Base-by-base conservation (phyloP, 768 basidiomycete genomes). In the Tulasnella sp. region DNA sequence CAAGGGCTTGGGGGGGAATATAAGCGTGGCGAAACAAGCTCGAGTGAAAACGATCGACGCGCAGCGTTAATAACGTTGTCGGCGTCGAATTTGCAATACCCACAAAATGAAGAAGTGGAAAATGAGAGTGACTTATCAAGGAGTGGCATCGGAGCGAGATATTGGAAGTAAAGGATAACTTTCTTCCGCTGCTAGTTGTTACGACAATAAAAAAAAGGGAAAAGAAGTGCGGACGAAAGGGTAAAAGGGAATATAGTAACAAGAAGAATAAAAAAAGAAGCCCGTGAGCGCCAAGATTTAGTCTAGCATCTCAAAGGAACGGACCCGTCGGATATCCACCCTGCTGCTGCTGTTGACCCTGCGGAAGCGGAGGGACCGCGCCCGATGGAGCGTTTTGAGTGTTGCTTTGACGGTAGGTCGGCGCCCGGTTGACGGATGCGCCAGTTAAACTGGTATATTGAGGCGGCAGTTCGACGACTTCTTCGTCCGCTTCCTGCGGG, bases 391-490 rank as follows among this genome's bases (percentile, higher is more conserved):
- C 15, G 13, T 46, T 39, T 29, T 55, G 42, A 5, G 37, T 26
- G n/a, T 20, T 18, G 18, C 44, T 70, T 42, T 75, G 29, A 7
- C 77, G 77, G 35, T 77, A 73, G 5, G 77, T 71, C 10, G 77
- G 77, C 1, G 67, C 26, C 42, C 77, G 40, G 16, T 26, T 51
- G 20, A 76, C 70, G 23, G 39, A 3, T 29, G 42, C 55, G 5
- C 40, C 77, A 15, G 29, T 77, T 10, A 80, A 20, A 26, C 32
- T 61, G 39, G 26, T 48, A 44, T 80, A 80, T 39, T 80, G 79
- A 35, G 79, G 79, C n/a, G 79, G 79, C 48, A 80, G 69, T 37
- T 80, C 79, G n/a, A 79, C 79, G 13, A 74, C 57, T 48, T 79
- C 79, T 13, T 79, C 79, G 20, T 79, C 78, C 10, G 35, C 71